Conservation (phyloP, 306 rosid species). For the Cucurbita maxima region DNA sequence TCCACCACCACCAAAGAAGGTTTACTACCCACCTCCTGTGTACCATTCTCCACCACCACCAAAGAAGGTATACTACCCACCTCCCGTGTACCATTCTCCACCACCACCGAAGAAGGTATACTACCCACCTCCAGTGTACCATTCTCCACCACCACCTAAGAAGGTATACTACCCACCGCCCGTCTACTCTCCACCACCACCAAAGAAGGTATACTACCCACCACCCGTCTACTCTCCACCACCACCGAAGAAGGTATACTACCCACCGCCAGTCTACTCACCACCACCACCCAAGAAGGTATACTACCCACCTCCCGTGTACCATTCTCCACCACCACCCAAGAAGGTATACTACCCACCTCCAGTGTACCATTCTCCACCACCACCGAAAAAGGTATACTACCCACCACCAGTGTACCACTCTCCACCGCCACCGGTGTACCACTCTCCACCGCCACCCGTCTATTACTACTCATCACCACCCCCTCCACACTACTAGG, state of each 20-base stretch:
- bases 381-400: background rate
- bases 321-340: background rate
- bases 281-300: background rate
- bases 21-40: background rate
- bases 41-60: background rate
- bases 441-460: background rate
- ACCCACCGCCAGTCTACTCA: background rate
- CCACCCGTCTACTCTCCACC: background rate
- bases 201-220: background rate
- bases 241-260: background rate
- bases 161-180: background rate
- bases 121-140: background rate
- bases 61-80: background rate
- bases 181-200: background rate
- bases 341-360: background rate
- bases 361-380: background rate
- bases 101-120: background rate
- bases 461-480: background rate
- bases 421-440: background rate
- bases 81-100: background rate
- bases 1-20: background rate
- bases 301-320: background rate
- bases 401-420: background rate
- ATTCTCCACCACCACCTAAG: background rate
- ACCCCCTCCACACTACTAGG: constrained; percentile 8